Evolutionary conservation across 192 early-diverging fungal species (phyloP), one percentile per base, ranked within the genome.

Genomic region (Allomyces javanicus): DNA sequence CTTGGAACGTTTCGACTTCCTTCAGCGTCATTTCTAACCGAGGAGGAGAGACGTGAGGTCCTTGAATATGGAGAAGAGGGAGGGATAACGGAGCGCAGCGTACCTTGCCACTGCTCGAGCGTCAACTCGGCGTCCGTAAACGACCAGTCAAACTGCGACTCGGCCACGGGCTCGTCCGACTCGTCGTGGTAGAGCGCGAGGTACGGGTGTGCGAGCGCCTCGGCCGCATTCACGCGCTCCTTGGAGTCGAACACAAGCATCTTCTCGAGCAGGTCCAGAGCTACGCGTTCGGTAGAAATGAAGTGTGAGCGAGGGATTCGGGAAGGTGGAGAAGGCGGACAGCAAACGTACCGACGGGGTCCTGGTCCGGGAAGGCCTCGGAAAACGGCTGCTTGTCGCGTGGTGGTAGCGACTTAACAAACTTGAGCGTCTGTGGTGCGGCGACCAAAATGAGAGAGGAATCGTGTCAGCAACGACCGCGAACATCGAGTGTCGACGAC

Each of bases 181-280:
- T 88, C 86, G 75, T 96, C 93, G 72, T 94, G 90, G 72, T 92
- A 94, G 12, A 86, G 87, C 66, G 87, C 88, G 24, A 96, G 76
- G 68, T 93, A 96, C 61, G 89, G 86, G 72, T 96, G 94, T 5
- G 83, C 82, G 43, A 96, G 77, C 14, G 92, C 92, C 71, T 96
- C 80, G 61, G 79, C 79, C 6, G 92, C 92, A 66, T 81, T 93
- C 64, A 93, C 92, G 65, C 94, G 85, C 76, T 87, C 91, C 66
- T 81, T 81, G 66, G 92, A 91, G 72, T 96, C 94, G 78, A 92
- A 96, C 17, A 92, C 88, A 14, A 96, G 78, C 89, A 93, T 93
- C 73, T 79, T 88, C 67, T 89, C 88, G 17, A 96, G 78, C 69
- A 96, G 81, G 70, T 94, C 91, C 55, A 92, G 73, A 0, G 89